Base-by-base conservation (phyloP, 1,284 basidiomycete genomes). In the Trichosporon sp. region DNA sequence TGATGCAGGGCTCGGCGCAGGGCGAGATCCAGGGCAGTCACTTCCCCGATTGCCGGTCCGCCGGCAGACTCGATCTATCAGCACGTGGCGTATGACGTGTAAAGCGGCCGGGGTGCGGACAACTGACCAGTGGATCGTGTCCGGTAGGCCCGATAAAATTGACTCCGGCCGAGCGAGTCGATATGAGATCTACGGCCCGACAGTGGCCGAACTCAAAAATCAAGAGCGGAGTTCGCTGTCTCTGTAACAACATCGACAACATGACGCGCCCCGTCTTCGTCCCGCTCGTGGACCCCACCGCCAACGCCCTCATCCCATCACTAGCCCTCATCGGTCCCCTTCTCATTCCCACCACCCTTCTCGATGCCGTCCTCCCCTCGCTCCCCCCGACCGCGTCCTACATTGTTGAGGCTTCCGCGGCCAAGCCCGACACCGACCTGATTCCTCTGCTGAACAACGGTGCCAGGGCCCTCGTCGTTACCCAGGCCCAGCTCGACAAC, bases 271-370 rank as follows among this genome's bases (percentile, higher is more conserved):
- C 81, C 15, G 76, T 81, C 23, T 85, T 86, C 78, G 74, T 86
- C 18, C 83, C 85, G 9, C 75, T 83, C 23, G 69, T 84, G 65
- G 81, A 83, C 70, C 74, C 81, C 38, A 76, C 75, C 21, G 78
- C 78, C 23, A 72, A 75, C 15, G 83, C 85, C 5, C 85, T 93
- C 27, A 81, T 91, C 67, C 77, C 85, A 35, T 86, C 89, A 2
- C 87, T 93, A 68, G 83, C 87, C 60, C 88, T 92, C 25, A 87
- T 95, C 66, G 90, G 91, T 0, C 92, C 94, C 12, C 79, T 95
- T 70, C 86, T 95, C 65, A 77, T 89, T 64, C 85, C 84, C n/a
- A 78, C 75, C 35, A 75, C 69, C 67, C 80, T 76, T 23, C 74
- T 76, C 44, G 65, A 67, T 56, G 70, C 70, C 73, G 73, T 76